Percentiles rank a stretch among this genome's conserved stretches.
These are phyloP conservation scores for Phialophora tarda DNA, from an alignment of 2,329 filamentous ascomycete genomes.

Conservation along the genomic window DNA sequence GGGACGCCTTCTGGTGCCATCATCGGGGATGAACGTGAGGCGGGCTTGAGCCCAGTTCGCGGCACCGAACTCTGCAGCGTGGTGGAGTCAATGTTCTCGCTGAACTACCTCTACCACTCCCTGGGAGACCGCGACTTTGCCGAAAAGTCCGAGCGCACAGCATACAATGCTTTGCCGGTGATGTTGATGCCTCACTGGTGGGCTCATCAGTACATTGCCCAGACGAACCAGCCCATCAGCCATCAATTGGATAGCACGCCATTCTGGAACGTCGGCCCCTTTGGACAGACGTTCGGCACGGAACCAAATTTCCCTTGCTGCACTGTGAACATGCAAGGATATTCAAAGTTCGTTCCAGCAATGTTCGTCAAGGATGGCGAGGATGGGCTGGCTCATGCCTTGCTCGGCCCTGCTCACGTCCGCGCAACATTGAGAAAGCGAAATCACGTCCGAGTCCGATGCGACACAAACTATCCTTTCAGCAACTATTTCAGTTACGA, in stretches of 20 bases:
- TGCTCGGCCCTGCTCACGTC: conserved; percentile 56
- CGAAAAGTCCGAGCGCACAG: conserved; percentile 58
- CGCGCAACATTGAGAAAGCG: conserved; percentile 47
- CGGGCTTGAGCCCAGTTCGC: conserved; percentile 51
- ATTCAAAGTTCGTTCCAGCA: conserved; percentile 60
- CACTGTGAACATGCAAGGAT: conserved; percentile 65
- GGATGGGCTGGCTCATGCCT: conserved; percentile 56
- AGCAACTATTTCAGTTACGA: conserved; percentile 48
- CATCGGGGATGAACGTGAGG: conserved; percentile 57
- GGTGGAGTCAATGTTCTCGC: conserved; percentile 59
- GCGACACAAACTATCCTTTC: conserved; percentile 60
- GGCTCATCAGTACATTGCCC: conserved; percentile 61
- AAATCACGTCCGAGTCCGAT: conserved; percentile 50
- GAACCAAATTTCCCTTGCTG: conserved; percentile 62
- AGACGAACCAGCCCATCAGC: conserved; percentile 61
- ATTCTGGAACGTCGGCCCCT: conserved; percentile 57
- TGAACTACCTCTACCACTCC: conserved; percentile 58
- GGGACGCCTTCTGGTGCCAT: conserved; percentile 56
- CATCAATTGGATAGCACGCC: conserved; percentile 50
- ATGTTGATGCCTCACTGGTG: conserved; percentile 61
- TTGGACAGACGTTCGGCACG: conserved; percentile 58
- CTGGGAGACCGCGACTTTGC: conserved; percentile 56
- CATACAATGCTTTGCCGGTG: conserved; percentile 62
- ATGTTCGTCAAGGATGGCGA: conserved; percentile 53
- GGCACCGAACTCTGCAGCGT: conserved; percentile 59